Evolutionary conservation across 1,139 yeast species (phyloP), one percentile per base, ranked within the genome.

Genomic region (Spathaspora sp.): DNA sequence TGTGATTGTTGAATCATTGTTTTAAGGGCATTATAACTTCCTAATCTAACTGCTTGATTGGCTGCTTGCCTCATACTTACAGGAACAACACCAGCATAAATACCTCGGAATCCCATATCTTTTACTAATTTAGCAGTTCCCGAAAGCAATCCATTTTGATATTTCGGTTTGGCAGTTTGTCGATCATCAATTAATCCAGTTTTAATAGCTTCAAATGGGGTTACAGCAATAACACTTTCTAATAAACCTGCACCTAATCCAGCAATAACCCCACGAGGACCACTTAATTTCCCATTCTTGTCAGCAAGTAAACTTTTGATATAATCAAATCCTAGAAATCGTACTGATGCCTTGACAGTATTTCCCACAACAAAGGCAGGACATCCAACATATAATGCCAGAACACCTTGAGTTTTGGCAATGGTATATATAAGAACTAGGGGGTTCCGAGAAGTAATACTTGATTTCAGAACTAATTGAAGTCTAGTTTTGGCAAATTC

Each of bases 341-440:
- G 77, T 2, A 91, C 93, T 16, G 95, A 89, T 0, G 99, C 98
- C 65, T 93, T 93, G 48, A 89, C 93, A 0, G 98, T 91, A 64
- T 93, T 93, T 26, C 99, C 99, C 25, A 91, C 86, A 36, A 91
- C 95, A 59, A 90, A 89, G 0, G 98, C 97, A 1, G 97, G 96
- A 72, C 98, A 91, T n/a, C 99, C 99, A 2, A 91, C 91, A 61
- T 93, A 93, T 41, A 91, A 68, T 0, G 97, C 74, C 6, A 81
- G 71, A 0, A 86, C 63, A n/a, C 98, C 98, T 61, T 90, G 96
- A 4, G 80, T 75, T 57, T 76, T 82, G 13, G 88, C 89, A 4
- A 87, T 81, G 47, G 80, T 84, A 62, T 81, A 82, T 49, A 93
- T 87, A 47, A 91, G 74, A 10, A 82, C 86, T 47, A 91, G 66